Evolutionary conservation across 1,139 yeast genomes (phyloP).

Genomic region (Suhomyces panamericanus): DNA sequence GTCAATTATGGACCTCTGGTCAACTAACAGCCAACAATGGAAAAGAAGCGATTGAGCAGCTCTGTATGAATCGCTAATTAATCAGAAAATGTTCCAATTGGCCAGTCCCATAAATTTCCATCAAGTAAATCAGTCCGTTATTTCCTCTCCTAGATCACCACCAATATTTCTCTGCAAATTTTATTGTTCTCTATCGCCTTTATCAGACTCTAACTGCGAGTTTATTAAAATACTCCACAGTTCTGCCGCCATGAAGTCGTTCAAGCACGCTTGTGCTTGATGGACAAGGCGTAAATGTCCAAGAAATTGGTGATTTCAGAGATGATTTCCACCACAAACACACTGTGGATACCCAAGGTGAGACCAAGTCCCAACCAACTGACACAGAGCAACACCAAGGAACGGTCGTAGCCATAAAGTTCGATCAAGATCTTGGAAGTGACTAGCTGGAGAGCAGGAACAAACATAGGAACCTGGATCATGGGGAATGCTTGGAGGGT

Average conservation of each 20-base stretch:
- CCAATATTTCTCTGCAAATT: too few species aligned
- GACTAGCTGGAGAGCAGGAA: slow-evolving; percentile 60
- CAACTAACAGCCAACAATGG: too few species aligned
- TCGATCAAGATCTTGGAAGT: slow-evolving; percentile 40
- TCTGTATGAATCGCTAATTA: neutral
- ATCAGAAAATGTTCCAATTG: too few species aligned
- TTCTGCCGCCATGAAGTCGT: too few species aligned
- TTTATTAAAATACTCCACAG: too few species aligned
- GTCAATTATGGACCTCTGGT: too few species aligned
- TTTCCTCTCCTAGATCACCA: too few species aligned
- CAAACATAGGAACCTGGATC: slow-evolving; percentile 65
- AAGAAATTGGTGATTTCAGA: slow-evolving; percentile 78
- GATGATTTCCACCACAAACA: slow-evolving; percentile 80
- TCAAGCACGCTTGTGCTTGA: slow-evolving; percentile 71
- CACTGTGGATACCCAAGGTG: slow-evolving; percentile 71
- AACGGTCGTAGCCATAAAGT: slow-evolving; percentile 40
- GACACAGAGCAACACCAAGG: slow-evolving; percentile 44
- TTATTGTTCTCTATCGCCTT: too few species aligned
- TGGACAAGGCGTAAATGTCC: slow-evolving; percentile 82
- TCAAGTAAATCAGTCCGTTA: too few species aligned
- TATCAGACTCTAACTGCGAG: too few species aligned
- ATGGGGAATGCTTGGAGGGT: slow-evolving; percentile 78
- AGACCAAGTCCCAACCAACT: slow-evolving; percentile 78
- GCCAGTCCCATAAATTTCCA: too few species aligned
- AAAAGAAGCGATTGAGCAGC: neutral